A percentile compares a stretch with the other conserved stretches of the same genome.
Conservation (phyloP, 345 rosid genomes). For the Sisymbrium altissimum region DNA sequence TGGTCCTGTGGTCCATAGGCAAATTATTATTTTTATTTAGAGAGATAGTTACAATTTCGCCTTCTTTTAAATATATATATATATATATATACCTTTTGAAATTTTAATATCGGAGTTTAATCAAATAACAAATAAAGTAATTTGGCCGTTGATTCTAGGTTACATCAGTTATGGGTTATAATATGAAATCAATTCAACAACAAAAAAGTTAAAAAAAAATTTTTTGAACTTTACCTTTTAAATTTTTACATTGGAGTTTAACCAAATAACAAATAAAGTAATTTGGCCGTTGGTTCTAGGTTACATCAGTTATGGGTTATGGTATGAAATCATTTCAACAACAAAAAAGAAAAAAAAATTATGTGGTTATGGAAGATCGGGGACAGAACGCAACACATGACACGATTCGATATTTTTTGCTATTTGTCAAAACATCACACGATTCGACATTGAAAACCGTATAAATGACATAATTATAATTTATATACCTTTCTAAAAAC, state of each 20-base stretch:
- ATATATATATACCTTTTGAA: no score
- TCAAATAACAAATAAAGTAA: no score
- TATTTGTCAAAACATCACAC: not conserved
- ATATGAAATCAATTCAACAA: no score
- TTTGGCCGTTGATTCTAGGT: no score
- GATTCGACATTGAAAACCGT: slow-evolving; percentile 16
- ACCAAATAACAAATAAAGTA: not conserved
- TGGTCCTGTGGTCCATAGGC: slow-evolving; percentile 5
- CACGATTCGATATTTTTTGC: slow-evolving; percentile 6
- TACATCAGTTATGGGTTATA: no score
- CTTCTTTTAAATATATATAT: no score
- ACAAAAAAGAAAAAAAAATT: not conserved
- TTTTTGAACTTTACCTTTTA: no score
- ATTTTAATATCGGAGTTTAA: no score
- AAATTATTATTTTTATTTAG: not conserved
- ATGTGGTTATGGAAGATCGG: slow-evolving; percentile 7
- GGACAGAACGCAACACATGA: slow-evolving; percentile 4
- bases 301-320: not conserved
- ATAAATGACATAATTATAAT: not conserved
- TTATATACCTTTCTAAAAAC: not conserved
- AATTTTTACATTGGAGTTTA: no score
- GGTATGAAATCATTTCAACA: not conserved
- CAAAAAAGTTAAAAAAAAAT: no score
- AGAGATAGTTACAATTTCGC: no score
- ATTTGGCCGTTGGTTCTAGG: not conserved